phyloP scores from a whole-genome alignment of 2,329 filamentous ascomycete species.

The Arachnopeziza araneosa region DNA sequence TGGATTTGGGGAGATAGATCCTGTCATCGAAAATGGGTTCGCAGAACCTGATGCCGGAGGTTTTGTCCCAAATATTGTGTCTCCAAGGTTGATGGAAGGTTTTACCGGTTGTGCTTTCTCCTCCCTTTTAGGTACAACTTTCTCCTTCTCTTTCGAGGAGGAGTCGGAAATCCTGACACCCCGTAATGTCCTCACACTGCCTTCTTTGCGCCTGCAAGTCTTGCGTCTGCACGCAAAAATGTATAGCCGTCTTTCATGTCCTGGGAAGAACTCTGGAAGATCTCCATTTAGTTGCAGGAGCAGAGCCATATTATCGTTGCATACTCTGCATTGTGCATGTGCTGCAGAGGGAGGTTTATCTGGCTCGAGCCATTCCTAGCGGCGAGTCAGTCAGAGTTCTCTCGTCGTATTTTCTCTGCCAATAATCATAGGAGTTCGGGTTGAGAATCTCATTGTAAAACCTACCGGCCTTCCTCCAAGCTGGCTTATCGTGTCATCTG shows the following conservation, averaged over 20 bases:
- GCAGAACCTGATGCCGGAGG: constrained; percentile 6
- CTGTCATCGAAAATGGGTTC: not conserved
- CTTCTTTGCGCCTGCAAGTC: constrained; percentile 73
- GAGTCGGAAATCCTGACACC: constrained; percentile 49
- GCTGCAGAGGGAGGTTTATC: constrained; percentile 65
- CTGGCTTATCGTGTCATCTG: constrained; percentile 79
- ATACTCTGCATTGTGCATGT: constrained; percentile 80
- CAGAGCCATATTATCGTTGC: constrained; percentile 76
- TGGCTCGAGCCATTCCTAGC: constrained; percentile 73
- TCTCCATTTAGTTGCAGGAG: constrained; percentile 90
- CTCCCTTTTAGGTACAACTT: constrained; percentile 7
- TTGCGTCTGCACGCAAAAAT: constrained; percentile 76
- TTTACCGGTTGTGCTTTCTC: constrained; percentile 24
- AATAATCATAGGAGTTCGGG: not conserved
- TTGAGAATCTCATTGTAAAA: not conserved
- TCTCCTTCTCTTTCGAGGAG: constrained; percentile 6
- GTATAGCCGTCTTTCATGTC: constrained; percentile 83
- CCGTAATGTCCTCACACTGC: constrained; percentile 72
- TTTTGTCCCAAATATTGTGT: constrained; percentile 64
- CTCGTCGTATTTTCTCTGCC: not conserved
- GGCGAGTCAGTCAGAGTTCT: not conserved
- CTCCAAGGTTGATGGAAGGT: constrained; percentile 46
- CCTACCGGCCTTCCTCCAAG: constrained; percentile 82
- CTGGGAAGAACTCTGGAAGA: constrained; percentile 77
- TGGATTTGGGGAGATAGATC: constrained; percentile 44